Evolutionary conservation across 2,329 filamentous ascomycete genomes (phyloP), one percentile per base, ranked within the genome.

Genomic region (Ophiostoma sp.): DNA sequence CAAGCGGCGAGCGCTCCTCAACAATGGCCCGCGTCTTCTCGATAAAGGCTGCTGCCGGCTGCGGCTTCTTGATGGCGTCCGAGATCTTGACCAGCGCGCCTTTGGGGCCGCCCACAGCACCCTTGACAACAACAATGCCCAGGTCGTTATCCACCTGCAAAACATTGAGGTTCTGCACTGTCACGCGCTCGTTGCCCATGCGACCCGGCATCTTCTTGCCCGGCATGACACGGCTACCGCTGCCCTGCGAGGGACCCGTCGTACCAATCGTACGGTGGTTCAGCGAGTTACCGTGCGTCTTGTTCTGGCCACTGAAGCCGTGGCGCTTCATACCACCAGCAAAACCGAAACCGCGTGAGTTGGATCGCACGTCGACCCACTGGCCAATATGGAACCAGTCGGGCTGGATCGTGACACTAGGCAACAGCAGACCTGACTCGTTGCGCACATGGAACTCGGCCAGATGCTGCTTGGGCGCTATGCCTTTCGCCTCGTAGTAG

Each of bases 171-270:
- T 97, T 98, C 87, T 98, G 95, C 73, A 96, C 88, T 66, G 96
- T 99, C 72, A 94, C 92, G 77, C 89, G 90, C 82, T 97, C 89
- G 77, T 92, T 93, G 76, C 96, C 96, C 96, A 99, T 98, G 74
- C 93, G 90, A 72, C 96, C 96, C 3, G 96, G 90, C 96, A 99
- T 99, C 85, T 94, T 96, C 89, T 99, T 99, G 75, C 96, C 96
- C 0, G 96, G 96, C 80, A 94, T 85, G 31, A 99, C 95, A 83
- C 96, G 90, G 76, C 93, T 97, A 84, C 96, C 96, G 80, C 92
- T 91, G 76, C 96, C 96, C 83, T 99, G 96, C 78, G 92, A 93
- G 74, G 92, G 93, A 81, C 96, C 96, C 8, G 92, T 88, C 45
- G 94, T 95, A 86, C 96, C 96, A 84, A 98, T 93, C 36, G 93